Evolutionary conservation across 2,329 filamentous ascomycete genomes (phyloP).

Genomic region (Calycina herbarum): DNA sequence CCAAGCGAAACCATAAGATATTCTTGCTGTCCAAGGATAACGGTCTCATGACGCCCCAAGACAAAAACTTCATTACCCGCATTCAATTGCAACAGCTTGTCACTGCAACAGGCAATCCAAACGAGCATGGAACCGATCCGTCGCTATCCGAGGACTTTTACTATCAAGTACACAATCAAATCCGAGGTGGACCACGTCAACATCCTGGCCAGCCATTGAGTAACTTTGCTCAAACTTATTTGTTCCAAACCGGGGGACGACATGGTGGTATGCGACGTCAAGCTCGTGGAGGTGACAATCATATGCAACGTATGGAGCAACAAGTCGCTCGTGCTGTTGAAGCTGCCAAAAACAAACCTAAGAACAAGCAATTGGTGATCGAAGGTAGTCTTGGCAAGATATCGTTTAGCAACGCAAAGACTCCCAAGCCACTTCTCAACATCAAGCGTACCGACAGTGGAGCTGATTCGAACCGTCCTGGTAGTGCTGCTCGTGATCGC

Average conservation of each 20-base stretch:
- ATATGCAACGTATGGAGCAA: conserved; percentile 98
- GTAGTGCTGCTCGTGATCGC: conserved; percentile 47
- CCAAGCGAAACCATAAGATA: conserved; percentile 98
- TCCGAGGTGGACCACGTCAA: conserved; percentile 83
- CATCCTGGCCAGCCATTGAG: conserved; percentile 91
- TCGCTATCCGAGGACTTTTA: conserved; percentile 93
- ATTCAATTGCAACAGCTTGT: conserved; percentile 97
- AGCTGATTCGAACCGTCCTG: conserved; percentile 56
- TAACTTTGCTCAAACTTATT: conserved; percentile 96
- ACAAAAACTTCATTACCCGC: conserved; percentile 98
- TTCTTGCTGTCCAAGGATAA: conserved; percentile 91
- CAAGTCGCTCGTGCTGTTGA: conserved; percentile 97
- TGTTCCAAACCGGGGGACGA: conserved; percentile 90
- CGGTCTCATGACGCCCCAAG: conserved; percentile 96
- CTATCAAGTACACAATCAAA: conserved; percentile 95
- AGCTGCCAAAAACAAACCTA: conserved; percentile 94
- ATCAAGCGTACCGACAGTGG: conserved; percentile 82
- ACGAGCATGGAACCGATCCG: conserved; percentile 76
- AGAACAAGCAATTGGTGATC: conserved; percentile 95
- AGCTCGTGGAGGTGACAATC: conserved; percentile 85
- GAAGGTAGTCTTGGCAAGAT: conserved; percentile 97
- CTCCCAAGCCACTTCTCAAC: conserved; percentile 89
- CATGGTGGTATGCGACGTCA: conserved; percentile 74
- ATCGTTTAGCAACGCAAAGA: conserved; percentile 98
- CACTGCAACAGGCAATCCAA: conserved; percentile 83